These are phyloP conservation scores for Capronia epimyces DNA, from an alignment of 2,329 filamentous ascomycete species.

Conservation along the genomic window DNA sequence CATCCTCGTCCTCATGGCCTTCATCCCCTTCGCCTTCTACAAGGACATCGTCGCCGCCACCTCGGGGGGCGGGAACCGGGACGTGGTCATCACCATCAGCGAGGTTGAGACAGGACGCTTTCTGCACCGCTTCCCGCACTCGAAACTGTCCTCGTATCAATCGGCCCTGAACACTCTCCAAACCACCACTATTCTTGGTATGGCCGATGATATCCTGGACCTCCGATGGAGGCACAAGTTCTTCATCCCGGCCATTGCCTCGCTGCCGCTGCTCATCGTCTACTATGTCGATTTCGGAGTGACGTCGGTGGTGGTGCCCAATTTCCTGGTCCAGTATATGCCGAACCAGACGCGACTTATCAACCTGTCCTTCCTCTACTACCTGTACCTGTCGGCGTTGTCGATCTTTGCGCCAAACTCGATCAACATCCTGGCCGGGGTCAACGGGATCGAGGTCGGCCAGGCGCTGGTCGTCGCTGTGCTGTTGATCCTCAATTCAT, in stretches of 20 bases:
- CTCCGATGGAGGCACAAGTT: conserved; percentile 99
- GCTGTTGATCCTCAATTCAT: conserved; percentile 79
- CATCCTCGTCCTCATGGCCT: conserved; percentile 78
- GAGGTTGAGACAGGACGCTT: conserved; percentile 76
- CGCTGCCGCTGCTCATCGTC: conserved; percentile 87
- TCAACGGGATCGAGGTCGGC: conserved; percentile 94
- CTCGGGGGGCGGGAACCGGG: conserved; percentile 84
- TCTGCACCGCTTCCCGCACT: conserved; percentile 87
- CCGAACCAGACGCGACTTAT: conserved; percentile 61
- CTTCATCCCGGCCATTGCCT: conserved; percentile 90
- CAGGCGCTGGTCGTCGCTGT: conserved; percentile 87
- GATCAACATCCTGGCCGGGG: conserved; percentile 99
- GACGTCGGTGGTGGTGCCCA: conserved; percentile 86
- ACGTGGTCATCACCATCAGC: conserved; percentile 69
- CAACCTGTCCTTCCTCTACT: conserved; percentile 79
- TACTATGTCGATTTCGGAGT: conserved; percentile 99
- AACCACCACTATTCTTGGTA: conserved; percentile 81
- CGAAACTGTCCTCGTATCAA: conserved; percentile 92
- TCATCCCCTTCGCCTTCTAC: conserved; percentile 96
- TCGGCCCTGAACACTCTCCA: conserved; percentile 91
- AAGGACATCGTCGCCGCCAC: conserved; percentile 96
- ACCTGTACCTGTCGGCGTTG: conserved; percentile 91
- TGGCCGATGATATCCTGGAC: conserved; percentile 94
- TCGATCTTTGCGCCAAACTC: conserved; percentile 98
- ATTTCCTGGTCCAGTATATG: conserved; percentile 75